Evolutionary conservation across 164 flowering plant genomes (phyloP), one percentile per base, ranked within the genome.

Genomic region (Houttuynia cordata): DNA sequence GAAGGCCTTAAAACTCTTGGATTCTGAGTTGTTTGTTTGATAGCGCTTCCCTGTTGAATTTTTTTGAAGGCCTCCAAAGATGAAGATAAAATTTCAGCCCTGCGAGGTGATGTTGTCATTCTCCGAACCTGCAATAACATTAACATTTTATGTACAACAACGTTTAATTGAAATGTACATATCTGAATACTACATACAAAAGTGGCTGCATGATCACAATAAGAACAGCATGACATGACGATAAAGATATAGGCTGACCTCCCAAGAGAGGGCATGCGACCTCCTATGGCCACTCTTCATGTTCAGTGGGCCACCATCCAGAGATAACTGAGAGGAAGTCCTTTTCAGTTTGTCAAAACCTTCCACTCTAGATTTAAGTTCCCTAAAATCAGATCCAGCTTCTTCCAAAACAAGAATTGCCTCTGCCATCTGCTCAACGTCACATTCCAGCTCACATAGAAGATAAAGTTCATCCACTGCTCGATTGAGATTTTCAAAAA

Each of bases 261-360:
- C 97, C 97, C 97, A 91, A 56, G 97, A 91, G 60, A 91, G 88
- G 68, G 97, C 88, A 82, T 91, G 97, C 37, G 97, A 88, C 71
- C 97, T 73, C 51, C 94, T 83, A 64, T 85, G 94, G 59, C 85
- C 94, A 70, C 74, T 70, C 75, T 82, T 89, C 73, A 78, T 53
- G 54, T 76, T 71, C 65, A 79, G 59, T 19, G 77, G 72, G 52
- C 68, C 39, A 47, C 75, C 90, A 70, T 81, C 88, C 45, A 54
- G 51, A 68, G 73, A 69, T 21, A 30, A 59, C 23, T 71, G 79
- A 64, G 79, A 61, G 58, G 84, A 68, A 51, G 81, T 75, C 68
- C 61, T 78, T 62, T 82, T 88, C 25, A 65, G 69, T 41, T 69
- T 76, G 68, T 91, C 97, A 81, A 91, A 91, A 57, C 79, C 85